Conservation (phyloP, 495 filamentous ascomycete species). For the Penicillium canescens region DNA sequence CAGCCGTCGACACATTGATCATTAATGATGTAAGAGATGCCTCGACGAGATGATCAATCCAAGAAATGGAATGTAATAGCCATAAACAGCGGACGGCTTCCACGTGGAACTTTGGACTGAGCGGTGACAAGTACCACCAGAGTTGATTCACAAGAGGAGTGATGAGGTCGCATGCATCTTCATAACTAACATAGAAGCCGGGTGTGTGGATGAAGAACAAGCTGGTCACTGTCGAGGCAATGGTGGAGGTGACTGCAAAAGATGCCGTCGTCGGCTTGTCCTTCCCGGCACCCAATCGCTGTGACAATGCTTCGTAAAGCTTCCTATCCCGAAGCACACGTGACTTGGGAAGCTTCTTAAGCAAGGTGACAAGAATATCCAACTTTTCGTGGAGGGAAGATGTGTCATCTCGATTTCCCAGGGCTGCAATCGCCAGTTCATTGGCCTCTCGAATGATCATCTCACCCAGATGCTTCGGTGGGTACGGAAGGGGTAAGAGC, state of each 20-base stretch:
- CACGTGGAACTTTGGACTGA: conserved; percentile 87
- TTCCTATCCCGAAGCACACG: conserved; percentile 51
- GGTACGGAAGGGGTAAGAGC: conserved; percentile 55
- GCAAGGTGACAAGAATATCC: conserved; percentile 54
- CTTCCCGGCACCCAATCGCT: conserved; percentile 19
- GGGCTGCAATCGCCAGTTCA: conserved; percentile 47
- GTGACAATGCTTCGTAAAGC: conserved; percentile 58
- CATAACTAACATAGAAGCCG: conserved; percentile 50
- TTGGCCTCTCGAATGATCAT: conserved; percentile 63
- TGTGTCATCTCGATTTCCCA: conserved; percentile 24
- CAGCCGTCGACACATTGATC: conserved; percentile 42
- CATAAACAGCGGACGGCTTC: conserved; percentile 86
- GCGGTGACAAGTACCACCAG: conserved; percentile 77
- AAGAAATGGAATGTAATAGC: conserved; percentile 71
- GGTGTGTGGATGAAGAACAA: conserved; percentile 55
- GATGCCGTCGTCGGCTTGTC: conserved; percentile 31
- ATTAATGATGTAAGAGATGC: conserved; percentile 77
- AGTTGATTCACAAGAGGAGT: conserved; percentile 65
- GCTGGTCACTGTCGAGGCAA: conserved; percentile 60
- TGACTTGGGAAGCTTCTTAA: conserved; percentile 58
- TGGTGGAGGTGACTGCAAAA: conserved; percentile 54
- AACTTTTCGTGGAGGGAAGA: conserved; percentile 40
- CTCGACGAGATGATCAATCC: conserved; percentile 65
- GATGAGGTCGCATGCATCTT: conserved; percentile 65
- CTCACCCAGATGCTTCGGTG: conserved; percentile 54